phyloP scores from a whole-genome alignment of 768 basidiomycete species.

The Daedaleopsis nitida region DNA sequence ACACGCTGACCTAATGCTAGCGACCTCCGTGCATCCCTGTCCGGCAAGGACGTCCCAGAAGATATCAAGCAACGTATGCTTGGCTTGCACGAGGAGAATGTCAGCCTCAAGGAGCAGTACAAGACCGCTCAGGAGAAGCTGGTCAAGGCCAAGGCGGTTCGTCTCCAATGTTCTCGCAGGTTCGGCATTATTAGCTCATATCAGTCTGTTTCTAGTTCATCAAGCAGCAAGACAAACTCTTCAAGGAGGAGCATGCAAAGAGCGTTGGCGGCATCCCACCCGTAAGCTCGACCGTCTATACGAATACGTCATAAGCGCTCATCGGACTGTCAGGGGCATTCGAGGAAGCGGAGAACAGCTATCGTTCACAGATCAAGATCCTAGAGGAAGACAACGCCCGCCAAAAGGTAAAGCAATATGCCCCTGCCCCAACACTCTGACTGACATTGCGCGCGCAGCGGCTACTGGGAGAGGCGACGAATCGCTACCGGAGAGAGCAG shows the following conservation, averaged over 20 bases:
- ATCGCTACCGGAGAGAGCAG: slow-evolving; percentile 74
- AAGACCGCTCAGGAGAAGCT: slow-evolving; percentile 79
- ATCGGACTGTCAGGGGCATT: slow-evolving; percentile 46
- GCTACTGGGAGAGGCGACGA: slow-evolving; percentile 51
- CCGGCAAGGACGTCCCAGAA: slow-evolving; percentile 79
- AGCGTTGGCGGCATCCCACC: slow-evolving; percentile 45
- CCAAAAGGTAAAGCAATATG: slow-evolving; percentile 51
- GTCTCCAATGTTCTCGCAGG: slow-evolving; percentile 14
- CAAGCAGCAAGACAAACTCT: slow-evolving; percentile 87
- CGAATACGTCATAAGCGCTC: no score
- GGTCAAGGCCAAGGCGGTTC: slow-evolving; percentile 73
- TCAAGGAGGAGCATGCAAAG: slow-evolving; percentile 78
- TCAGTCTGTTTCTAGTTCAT: slow-evolving; percentile 63
- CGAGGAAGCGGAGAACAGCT: slow-evolving; percentile 67
- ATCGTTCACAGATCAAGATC: slow-evolving; percentile 34
- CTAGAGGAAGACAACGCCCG: slow-evolving; percentile 41
- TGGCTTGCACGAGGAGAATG: slow-evolving; percentile 76
- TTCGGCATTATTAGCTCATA: neutral
- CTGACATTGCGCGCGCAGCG: slow-evolving; percentile 33
- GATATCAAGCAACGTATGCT: slow-evolving; percentile 78
- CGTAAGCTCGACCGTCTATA: slow-evolving; percentile 33
- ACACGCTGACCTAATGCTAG: slow-evolving; percentile 38
- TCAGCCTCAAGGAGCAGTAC: slow-evolving; percentile 66
- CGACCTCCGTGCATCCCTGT: slow-evolving; percentile 74
- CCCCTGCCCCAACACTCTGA: neutral